These are phyloP conservation scores for Taiozyma onychis DNA, from an alignment of 1,139 yeast genomes.

Conservation along the genomic window DNA sequence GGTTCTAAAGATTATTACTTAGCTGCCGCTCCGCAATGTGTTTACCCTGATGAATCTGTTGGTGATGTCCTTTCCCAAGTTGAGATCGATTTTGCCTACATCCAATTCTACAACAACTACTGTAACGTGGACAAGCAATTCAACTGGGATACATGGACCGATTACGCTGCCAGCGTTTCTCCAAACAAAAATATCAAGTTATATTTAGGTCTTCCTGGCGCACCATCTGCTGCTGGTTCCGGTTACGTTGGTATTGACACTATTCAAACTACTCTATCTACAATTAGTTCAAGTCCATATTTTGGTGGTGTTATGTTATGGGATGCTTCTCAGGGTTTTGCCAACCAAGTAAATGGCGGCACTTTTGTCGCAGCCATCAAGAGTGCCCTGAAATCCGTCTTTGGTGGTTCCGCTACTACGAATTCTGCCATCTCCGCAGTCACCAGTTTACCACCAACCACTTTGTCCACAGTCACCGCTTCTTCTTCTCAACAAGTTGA, in stretches of 20 bases:
- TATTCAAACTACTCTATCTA: conserved; percentile 31
- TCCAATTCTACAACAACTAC: conserved; percentile 91
- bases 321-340: conserved; percentile 83
- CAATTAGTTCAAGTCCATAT: conserved; percentile 36
- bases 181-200: conserved; percentile 66
- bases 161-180: conserved; percentile 53
- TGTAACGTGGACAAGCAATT: conserved; percentile 57
- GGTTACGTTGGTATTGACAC: conserved; percentile 53
- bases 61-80: conserved; percentile 61
- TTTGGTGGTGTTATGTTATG: conserved; percentile 88
- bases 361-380: conserved; percentile 29
- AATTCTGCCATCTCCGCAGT: conserved; percentile 13
- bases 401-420: conserved; percentile 14
- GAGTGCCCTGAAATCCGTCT: conserved; percentile 22
- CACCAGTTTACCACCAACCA: conserved; percentile 1
- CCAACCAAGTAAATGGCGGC: conserved; percentile 43
- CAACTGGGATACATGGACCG: conserved; percentile 85
- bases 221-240: conserved; percentile 58
- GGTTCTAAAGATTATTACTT: conserved; percentile 67
- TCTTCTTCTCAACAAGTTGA: conserved; percentile 4
- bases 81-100: conserved; percentile 76
- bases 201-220: conserved; percentile 72
- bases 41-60: conserved; percentile 81
- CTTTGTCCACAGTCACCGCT: neutral
- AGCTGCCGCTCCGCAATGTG: conserved; percentile 96